A percentile compares a stretch with the other conserved stretches of the same genome.
Conservation (phyloP, 305 asterid species). For the Withania somnifera region DNA sequence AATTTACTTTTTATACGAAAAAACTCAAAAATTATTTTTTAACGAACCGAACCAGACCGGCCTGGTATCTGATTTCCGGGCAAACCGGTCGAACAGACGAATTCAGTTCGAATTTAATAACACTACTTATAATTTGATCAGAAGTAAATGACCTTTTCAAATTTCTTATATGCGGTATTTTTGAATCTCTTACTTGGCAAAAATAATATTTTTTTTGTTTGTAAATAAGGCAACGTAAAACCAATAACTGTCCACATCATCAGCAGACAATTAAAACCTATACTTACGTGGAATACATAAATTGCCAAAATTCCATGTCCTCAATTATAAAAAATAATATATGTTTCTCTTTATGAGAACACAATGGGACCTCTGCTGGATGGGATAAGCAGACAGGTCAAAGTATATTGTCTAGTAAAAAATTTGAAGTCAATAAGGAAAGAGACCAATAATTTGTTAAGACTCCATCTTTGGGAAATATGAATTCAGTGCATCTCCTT, state of each 20-base stretch:
- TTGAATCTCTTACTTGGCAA: not conserved
- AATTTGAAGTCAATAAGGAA: not conserved
- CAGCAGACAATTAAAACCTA: not conserved
- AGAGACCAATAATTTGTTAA: not conserved
- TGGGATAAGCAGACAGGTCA: not conserved
- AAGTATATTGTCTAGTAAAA: not conserved
- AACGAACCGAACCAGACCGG: too few relatives aligned
- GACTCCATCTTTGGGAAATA: not conserved
- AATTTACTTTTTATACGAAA: too few relatives aligned
- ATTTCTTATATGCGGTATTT: not conserved
- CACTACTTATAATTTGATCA: too few relatives aligned
- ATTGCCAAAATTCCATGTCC: not conserved
- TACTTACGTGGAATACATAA: not conserved
- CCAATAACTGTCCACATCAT: not conserved
- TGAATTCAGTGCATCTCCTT: not conserved
- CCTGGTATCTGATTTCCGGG: too few relatives aligned
- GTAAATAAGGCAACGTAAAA: too few relatives aligned
- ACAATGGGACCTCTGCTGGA: not conserved
- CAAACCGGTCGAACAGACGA: too few relatives aligned
- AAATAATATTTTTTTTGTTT: too few relatives aligned
- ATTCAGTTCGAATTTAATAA: too few relatives aligned
- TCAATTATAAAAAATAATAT: too few relatives aligned
- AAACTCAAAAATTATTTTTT: too few relatives aligned
- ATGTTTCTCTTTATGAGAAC: conserved; percentile 4
- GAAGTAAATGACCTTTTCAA: too few relatives aligned